Evolutionary conservation across 441 rosid species (phyloP), one percentile per base, ranked within the genome.

Genomic region (Flueggea neowawraea): DNA sequence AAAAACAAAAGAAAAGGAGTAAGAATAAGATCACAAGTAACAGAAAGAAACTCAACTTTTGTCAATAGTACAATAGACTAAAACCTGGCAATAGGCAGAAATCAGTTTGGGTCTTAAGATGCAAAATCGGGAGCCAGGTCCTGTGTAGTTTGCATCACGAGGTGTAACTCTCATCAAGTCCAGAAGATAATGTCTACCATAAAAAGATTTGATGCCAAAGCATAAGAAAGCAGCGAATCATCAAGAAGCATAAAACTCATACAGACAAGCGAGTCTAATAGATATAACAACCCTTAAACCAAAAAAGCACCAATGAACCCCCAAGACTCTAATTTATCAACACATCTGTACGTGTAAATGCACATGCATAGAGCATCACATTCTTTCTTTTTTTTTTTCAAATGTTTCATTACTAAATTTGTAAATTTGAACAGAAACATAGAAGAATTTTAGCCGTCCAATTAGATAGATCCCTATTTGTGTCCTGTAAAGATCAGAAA

Each of bases 161-260:
- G 98, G 99, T 10, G 98, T 94, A 61, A 87, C 99, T 84, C 99
- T 91, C 99, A 96, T 93, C 88, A 96, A 82, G 76, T 96, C 99
- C 71, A 96, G 84, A 58, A 96, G 97, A 80, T 96, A 96, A 72
- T 91, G 98, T 80, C 96, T 90, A 67, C 41, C 62, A 58, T 67
- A 49, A 43, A 33, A 47, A 6, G 12, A 47, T 47, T 47, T 2
- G 12, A 47, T 10, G 50, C 50, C 28, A 1, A 22, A 22, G 28
- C 3, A 60, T 14, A 54, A 57, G 6, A 55, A 48, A 44, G 17
- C 12, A 14, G n/a, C 53, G 16, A 65, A 31, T 41, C 15, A 62
- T 47, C n/a, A 10, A 52, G 31, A 22, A n/a, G 14, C 51, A 33
- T 36, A 36, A 36, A 36, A 36, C 41, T 36, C 41, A 36, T 5